Evolutionary conservation across 306 rosid genomes (phyloP), one percentile per base, ranked within the genome.

Genomic region (Quercus robur): DNA sequence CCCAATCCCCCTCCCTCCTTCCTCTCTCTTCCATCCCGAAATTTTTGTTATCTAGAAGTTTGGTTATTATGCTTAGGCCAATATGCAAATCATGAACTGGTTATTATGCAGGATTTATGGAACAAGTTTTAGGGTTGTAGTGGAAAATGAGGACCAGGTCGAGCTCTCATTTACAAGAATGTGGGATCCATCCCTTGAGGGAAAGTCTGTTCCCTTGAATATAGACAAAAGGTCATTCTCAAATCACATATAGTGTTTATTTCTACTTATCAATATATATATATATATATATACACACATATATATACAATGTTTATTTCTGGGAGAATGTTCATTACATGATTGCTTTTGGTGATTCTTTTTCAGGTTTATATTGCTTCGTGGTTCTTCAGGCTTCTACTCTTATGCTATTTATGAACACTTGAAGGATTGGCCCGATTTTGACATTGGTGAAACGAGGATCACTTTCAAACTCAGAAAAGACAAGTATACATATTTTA

Each of bases 121-220:
- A 75, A 85, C 97, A 1, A 62, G 71, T 79, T 93, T 90, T 51
- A 80, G 83, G 84, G 97, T 95, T 79, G 77, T 93, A 77, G 93
- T 93, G 85, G 86, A 90, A 71, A 95, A 83, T n/a, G 97, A 90
- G 81, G 97, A 95, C 38, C 99, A 88, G 79, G 88, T 93, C 31
- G 99, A 93, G 86, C 84, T 95, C 72, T 95, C 98, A 8, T 95
- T 93, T 81, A 83, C 78, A 35, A 90, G 96, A 84, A 88, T 74
- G 79, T 95, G 99, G 99, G 97, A 95, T 88, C 89, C 83, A 77
- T 90, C 97, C 67, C 97, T 93, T 5, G 93, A 88, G 88, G 96
- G 98, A 68, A 90, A 93, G 86, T 79, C 26, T 76, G 98, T 88
- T 55, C 99, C 99, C 75, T 78, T 95, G 79, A 95, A 93, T 57